Percentiles rank a stretch among this genome's conserved stretches.
Evolutionary conservation across 1,139 yeast genomes (phyloP).

Genomic region (Taphrina pruni): DNA sequence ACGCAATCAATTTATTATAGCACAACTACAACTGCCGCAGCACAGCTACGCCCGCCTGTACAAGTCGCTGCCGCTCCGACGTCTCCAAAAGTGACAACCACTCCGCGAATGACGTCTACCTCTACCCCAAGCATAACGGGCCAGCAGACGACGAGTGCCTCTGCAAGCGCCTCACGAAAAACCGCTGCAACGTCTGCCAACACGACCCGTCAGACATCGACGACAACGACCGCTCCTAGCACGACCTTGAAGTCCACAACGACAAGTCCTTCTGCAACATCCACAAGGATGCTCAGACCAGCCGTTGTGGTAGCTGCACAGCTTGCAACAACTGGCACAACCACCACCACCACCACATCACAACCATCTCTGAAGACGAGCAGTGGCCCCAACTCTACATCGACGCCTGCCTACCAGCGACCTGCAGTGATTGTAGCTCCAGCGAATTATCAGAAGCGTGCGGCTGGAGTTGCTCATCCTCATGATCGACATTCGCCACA

Average conservation of each 20-base stretch:
- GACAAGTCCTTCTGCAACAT: background rate
- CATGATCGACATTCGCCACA: background rate
- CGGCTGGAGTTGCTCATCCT: background rate
- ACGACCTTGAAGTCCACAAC: background rate
- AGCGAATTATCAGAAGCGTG: slow-evolving; percentile 3
- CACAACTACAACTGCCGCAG: background rate
- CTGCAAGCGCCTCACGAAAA: background rate
- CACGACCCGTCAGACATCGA: background rate
- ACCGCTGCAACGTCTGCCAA: background rate
- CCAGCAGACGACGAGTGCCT: background rate
- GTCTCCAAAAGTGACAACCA: background rate
- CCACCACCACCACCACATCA: background rate
- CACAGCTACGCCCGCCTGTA: slow-evolving; percentile 2
- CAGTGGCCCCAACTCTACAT: background rate
- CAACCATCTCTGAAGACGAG: background rate
- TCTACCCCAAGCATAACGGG: background rate
- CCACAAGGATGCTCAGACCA: background rate
- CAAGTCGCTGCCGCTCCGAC: background rate
- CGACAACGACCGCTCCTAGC: background rate
- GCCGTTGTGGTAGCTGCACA: background rate
- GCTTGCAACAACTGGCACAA: background rate
- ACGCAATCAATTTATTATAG: background rate
- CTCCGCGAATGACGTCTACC: background rate
- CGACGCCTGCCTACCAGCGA: background rate
- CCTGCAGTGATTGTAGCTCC: background rate